Conservation (phyloP, 139 green algal genomes). For the Diplosphaera chodatii region DNA sequence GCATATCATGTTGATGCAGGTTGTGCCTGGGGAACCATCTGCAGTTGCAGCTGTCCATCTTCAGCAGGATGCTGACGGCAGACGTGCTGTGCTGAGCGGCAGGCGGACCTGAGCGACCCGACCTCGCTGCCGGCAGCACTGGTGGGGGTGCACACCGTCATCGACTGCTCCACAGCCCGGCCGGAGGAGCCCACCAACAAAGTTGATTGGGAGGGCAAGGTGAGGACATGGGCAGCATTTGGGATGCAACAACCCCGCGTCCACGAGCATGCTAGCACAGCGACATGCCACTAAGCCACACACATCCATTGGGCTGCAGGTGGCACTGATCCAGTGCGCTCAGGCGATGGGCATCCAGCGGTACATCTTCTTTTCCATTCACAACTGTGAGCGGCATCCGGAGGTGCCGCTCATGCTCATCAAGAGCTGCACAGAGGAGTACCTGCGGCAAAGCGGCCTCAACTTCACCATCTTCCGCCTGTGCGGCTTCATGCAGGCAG, state of each 20-base stretch:
- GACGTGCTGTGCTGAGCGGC: too few species aligned
- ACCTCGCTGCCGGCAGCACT: slow-evolving; percentile 89
- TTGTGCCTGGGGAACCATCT: too few species aligned
- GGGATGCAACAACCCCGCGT: too few species aligned
- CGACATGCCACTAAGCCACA: too few species aligned
- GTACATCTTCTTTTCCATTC: slow-evolving; percentile 98
- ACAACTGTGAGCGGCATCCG: slow-evolving; percentile 90
- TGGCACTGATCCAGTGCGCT: slow-evolving; percentile 92
- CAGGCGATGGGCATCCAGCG: slow-evolving; percentile 96
- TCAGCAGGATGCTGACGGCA: too few species aligned
- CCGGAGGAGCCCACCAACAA: slow-evolving; percentile 89
- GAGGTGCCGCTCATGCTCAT: slow-evolving; percentile 92
- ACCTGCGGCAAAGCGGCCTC: slow-evolving; percentile 69
- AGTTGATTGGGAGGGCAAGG: slow-evolving; percentile 98
- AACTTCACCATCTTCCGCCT: slow-evolving; percentile 92
- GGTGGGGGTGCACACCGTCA: slow-evolving; percentile 91
- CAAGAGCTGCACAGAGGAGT: slow-evolving; percentile 92
- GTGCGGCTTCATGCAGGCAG: slow-evolving; percentile 93
- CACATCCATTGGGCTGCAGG: background rate
- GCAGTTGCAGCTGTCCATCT: too few species aligned
- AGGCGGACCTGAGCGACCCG: slow-evolving; percentile 90
- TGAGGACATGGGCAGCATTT: background rate
- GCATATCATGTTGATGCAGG: too few species aligned
- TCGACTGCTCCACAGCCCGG: slow-evolving; percentile 94
- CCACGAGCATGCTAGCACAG: too few species aligned